These are phyloP conservation scores for Nicotiana benthamiana DNA, from an alignment of 257 asterid species.

Conservation along the genomic window DNA sequence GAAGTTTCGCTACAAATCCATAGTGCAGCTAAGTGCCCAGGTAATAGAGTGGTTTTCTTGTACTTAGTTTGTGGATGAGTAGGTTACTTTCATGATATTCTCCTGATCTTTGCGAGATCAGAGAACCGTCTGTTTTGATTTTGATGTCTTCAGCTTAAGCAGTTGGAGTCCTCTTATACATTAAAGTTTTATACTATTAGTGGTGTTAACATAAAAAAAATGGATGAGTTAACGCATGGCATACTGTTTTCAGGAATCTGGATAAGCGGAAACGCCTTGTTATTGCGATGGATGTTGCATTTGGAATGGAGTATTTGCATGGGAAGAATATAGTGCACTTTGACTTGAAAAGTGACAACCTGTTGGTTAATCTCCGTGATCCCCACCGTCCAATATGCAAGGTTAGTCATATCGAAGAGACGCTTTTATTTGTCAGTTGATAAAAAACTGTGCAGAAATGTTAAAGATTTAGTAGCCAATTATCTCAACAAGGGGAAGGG, in stretches of 20 bases:
- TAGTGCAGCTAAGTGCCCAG: too few relatives aligned
- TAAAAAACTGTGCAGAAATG: neutral
- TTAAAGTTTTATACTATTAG: neutral
- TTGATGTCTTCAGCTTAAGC: neutral
- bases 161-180: neutral
- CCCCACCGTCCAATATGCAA: constrained; percentile 99
- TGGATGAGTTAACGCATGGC: neutral
- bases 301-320: constrained; percentile 98
- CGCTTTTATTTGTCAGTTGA: neutral
- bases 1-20: too few relatives aligned
- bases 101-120: neutral
- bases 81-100: neutral
- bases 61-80: neutral
- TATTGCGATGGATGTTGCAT: constrained; percentile 95
- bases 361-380: constrained; percentile 95
- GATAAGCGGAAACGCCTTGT: constrained; percentile 90
- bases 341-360: constrained; percentile 93
- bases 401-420: constrained; percentile 35
- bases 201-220: neutral
- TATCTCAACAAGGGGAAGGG: neutral
- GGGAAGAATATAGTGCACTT: constrained; percentile 94
- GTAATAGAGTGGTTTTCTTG: neutral
- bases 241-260: constrained; percentile 45
- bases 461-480: neutral
- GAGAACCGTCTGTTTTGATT: neutral